Conservation (phyloP, 2,329 filamentous ascomycete species). For the Monosporascus sp. region DNA sequence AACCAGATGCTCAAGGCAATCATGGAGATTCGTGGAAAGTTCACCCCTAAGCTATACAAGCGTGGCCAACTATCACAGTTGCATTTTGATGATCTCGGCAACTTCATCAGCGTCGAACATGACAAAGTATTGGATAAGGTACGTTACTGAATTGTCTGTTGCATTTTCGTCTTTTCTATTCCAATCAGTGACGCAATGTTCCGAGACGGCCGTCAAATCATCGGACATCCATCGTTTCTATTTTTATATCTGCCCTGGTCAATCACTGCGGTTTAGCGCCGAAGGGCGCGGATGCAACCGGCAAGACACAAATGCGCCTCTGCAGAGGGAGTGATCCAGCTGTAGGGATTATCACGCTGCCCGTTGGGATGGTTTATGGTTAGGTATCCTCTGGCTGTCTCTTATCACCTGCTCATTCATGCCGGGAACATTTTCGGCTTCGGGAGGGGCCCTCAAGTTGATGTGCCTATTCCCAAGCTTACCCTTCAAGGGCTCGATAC, state of each 20-base stretch:
- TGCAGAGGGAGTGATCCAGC: not conserved
- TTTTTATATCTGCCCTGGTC: not conserved
- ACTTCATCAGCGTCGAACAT: conserved; percentile 78
- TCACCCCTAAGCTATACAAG: conserved; percentile 83
- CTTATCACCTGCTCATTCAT: not conserved
- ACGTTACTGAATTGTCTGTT: conserved; percentile 24
- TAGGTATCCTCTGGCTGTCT: not conserved
- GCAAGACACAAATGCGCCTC: not conserved
- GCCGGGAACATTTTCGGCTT: not conserved
- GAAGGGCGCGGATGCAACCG: not conserved
- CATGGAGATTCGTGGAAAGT: conserved; percentile 91
- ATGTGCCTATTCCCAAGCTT: no score
- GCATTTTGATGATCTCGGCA: conserved; percentile 80
- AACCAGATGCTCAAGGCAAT: conserved; percentile 97
- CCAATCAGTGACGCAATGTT: conserved; percentile 4
- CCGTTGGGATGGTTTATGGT: not conserved
- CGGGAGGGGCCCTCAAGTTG: not conserved
- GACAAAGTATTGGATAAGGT: conserved; percentile 85
- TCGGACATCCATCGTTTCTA: conserved; percentile 1
- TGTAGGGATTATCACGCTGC: not conserved
- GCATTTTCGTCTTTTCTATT: conserved; percentile 10
- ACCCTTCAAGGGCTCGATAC: not conserved
- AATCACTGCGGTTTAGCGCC: not conserved
- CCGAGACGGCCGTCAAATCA: conserved; percentile 3
- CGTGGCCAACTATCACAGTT: conserved; percentile 68